Evolutionary conservation across 345 rosid species (phyloP).

Genomic region (Trapa incisa): DNA sequence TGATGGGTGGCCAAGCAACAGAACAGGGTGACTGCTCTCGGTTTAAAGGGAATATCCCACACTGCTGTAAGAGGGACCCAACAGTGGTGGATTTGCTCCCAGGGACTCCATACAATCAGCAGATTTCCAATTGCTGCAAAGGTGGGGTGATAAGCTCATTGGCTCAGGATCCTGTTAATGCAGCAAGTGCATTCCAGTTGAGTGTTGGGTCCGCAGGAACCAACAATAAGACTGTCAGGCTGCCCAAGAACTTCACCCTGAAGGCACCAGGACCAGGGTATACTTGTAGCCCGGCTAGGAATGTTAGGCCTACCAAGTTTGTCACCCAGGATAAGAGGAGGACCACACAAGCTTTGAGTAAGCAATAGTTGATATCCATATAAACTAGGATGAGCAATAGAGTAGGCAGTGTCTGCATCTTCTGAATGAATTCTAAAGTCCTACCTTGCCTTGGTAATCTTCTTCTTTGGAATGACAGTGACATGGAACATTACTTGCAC

Average conservation of each 20-base stretch:
- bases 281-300: constrained; percentile 56
- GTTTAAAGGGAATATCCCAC: constrained; percentile 69
- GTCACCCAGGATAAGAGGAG: constrained; percentile 48
- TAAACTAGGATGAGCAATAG: not conserved
- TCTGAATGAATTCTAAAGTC: not conserved
- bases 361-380: constrained; percentile 16
- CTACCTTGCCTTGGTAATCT: not conserved
- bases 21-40: constrained; percentile 89
- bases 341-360: constrained; percentile 73
- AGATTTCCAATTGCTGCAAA: constrained; percentile 69
- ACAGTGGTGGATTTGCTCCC: constrained; percentile 75
- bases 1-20: constrained; percentile 67
- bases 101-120: constrained; percentile 58
- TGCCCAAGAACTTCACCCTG: constrained; percentile 67
- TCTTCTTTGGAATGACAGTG: constrained; percentile 32
- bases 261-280: constrained; percentile 84
- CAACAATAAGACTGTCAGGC: constrained; percentile 48
- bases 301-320: constrained; percentile 43
- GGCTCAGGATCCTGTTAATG: constrained; percentile 63
- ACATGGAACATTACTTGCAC: constrained; percentile 90
- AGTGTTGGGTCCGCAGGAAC: constrained; percentile 76
- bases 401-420: not conserved
- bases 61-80: constrained; percentile 72
- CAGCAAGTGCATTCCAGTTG: constrained; percentile 64
- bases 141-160: constrained; percentile 75